phyloP scores from a whole-genome alignment of 2,329 filamentous ascomycete genomes.

The Fusarium nematophilum region DNA sequence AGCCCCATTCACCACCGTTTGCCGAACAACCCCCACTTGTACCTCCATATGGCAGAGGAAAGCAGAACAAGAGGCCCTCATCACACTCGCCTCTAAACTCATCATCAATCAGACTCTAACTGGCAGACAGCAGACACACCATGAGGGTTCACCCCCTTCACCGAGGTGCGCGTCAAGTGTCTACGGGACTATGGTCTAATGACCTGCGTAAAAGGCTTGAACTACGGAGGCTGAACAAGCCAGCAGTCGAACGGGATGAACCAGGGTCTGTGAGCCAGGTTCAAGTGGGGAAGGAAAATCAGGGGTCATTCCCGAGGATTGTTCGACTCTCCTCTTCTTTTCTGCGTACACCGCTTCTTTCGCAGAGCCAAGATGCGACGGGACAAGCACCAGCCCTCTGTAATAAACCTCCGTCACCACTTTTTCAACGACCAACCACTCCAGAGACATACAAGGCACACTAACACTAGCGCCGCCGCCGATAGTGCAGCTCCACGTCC shows the following conservation, averaged over 20 bases:
- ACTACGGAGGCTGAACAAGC: slow-evolving; percentile 4
- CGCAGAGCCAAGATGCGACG: slow-evolving; percentile 1
- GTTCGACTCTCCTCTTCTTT: slow-evolving; percentile 8
- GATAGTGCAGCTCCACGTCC: slow-evolving; percentile 10
- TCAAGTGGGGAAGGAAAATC: slow-evolving; percentile 25
- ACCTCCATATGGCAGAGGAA: too few relatives aligned
- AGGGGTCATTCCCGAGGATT: slow-evolving; percentile 16
- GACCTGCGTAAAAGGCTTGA: slow-evolving; percentile 7
- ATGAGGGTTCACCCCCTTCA: not conserved
- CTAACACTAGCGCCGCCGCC: slow-evolving; percentile 2
- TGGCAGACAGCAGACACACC: too few relatives aligned
- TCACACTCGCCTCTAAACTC: not conserved
- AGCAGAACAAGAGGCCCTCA: too few relatives aligned
- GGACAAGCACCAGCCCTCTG: slow-evolving; percentile 5
- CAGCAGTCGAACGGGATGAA: slow-evolving; percentile 4
- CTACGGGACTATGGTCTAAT: not conserved
- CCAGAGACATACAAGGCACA: not conserved
- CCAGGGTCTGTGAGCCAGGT: not conserved
- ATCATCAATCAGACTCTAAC: not conserved
- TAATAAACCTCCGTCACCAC: not conserved
- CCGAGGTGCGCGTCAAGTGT: not conserved
- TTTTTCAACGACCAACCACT: not conserved
- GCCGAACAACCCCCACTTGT: slow-evolving; percentile 4
- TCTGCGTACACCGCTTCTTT: slow-evolving; percentile 36
- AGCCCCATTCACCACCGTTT: slow-evolving; percentile 24